Evolutionary conservation across 2,329 filamentous ascomycete genomes (phyloP).

Genomic region (Epichloe baconii): DNA sequence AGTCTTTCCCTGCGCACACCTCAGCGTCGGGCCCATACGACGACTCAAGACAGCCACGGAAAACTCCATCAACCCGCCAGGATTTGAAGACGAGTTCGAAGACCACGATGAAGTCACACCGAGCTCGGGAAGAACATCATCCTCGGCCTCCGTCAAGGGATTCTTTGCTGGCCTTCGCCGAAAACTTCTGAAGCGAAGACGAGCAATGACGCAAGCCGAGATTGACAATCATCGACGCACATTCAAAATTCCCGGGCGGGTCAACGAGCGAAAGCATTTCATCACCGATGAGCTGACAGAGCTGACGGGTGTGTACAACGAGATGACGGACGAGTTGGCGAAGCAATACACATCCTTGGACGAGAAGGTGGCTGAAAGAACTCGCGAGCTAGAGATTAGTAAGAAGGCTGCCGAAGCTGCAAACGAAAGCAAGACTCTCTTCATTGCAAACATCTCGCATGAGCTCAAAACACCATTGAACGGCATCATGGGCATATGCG

Average conservation of each 20-base stretch:
- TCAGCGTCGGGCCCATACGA: constrained; percentile 68
- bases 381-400: constrained; percentile 72
- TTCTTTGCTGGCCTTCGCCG: constrained; percentile 25
- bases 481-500: constrained; percentile 88
- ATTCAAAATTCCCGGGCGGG: constrained; percentile 78
- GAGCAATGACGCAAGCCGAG: constrained; percentile 12
- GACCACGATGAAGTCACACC: constrained; percentile 32
- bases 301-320: constrained; percentile 74
- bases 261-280: constrained; percentile 59
- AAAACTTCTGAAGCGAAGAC: constrained; percentile 21
- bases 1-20: constrained; percentile 67
- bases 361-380: constrained; percentile 71
- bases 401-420: constrained; percentile 90
- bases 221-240: constrained; percentile 32
- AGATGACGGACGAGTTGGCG: constrained; percentile 82
- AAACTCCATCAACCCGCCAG: constrained; percentile 55
- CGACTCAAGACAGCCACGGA: constrained; percentile 62
- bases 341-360: constrained; percentile 79
- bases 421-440: constrained; percentile 92
- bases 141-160: constrained; percentile 32
- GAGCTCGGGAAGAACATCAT: constrained; percentile 28
- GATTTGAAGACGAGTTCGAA: constrained; percentile 38
- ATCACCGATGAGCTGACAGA: constrained; percentile 80
- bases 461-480: constrained; percentile 91
- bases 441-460: constrained; percentile 86